Conservation (phyloP, 23 red algal genomes). For the Gracilaria vermiculophylla region DNA sequence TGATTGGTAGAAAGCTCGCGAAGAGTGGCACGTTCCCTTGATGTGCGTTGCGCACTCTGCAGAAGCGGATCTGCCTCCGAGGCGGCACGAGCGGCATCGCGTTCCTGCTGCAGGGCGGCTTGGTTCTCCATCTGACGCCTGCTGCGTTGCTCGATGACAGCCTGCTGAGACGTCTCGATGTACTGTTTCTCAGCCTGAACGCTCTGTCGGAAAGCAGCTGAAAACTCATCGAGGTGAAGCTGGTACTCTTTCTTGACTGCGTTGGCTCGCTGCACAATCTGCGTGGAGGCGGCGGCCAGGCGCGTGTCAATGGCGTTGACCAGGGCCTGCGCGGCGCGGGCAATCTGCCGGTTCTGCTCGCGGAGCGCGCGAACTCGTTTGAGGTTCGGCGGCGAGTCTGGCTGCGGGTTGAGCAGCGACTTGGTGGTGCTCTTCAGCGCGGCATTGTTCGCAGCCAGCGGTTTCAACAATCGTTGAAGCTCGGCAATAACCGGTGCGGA, state of each 20-base stretch:
- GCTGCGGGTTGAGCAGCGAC: background rate
- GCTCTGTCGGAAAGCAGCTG: background rate
- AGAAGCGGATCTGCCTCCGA: constrained; percentile 14
- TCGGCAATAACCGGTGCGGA: constrained; percentile 28
- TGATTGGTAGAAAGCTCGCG: constrained; percentile 23
- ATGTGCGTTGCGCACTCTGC: background rate
- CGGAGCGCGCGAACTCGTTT: constrained; percentile 44
- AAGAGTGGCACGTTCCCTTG: constrained; percentile 11
- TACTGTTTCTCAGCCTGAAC: background rate
- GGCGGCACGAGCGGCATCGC: background rate
- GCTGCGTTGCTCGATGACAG: background rate
- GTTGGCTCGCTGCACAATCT: background rate
- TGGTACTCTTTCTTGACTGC: background rate
- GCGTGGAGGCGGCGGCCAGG: background rate
- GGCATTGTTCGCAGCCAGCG: constrained; percentile 33
- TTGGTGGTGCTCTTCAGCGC: constrained; percentile 3
- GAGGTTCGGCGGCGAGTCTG: background rate
- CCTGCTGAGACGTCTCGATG: background rate
- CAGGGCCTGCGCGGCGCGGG: background rate
- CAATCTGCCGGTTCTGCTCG: constrained; percentile 54
- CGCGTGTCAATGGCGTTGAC: background rate
- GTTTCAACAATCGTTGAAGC: constrained; percentile 28
- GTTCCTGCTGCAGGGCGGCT: background rate
- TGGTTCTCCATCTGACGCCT: background rate
- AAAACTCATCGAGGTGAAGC: constrained; percentile 20